Evolutionary conservation across 2,329 filamentous ascomycete genomes (phyloP).

Genomic region (Juglanconis sp.): DNA sequence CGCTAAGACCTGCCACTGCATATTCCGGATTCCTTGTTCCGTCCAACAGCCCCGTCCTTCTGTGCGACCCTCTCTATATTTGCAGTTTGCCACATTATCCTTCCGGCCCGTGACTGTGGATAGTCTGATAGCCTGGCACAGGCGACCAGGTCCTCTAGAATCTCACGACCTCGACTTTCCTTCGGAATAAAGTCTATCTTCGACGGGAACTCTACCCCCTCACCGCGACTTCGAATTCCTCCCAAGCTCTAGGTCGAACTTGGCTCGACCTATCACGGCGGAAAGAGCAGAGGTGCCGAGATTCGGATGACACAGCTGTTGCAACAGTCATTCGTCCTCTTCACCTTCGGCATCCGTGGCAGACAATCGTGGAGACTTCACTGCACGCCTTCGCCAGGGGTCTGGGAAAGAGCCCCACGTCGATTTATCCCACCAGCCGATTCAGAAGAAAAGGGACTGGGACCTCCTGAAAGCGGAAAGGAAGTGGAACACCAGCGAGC

Average conservation of each 20-base stretch:
- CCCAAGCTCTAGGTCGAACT: neutral
- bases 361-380: neutral
- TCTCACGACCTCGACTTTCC: neutral
- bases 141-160: neutral
- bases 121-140: neutral
- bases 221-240: neutral
- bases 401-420: neutral
- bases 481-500: slow-evolving; percentile 2
- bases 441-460: neutral
- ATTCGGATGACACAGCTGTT: neutral
- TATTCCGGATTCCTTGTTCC: neutral
- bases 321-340: neutral
- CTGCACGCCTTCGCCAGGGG: neutral
- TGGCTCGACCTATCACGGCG: neutral
- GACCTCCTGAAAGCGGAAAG: slow-evolving; percentile 11
- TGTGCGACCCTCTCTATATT: slow-evolving; percentile 2
- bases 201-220: neutral
- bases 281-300: neutral
- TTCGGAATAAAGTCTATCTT: neutral
- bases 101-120: neutral
- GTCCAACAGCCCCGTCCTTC: slow-evolving; percentile 3
- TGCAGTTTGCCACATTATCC: neutral
- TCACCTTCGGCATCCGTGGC: slow-evolving; percentile 9
- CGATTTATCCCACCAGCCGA: neutral
- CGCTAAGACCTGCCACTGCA: slow-evolving; percentile 2